Percentiles rank a stretch among this genome's conserved stretches.
phyloP scores from a whole-genome alignment of 2,329 filamentous ascomycete species.

The Septoria petroselini region DNA sequence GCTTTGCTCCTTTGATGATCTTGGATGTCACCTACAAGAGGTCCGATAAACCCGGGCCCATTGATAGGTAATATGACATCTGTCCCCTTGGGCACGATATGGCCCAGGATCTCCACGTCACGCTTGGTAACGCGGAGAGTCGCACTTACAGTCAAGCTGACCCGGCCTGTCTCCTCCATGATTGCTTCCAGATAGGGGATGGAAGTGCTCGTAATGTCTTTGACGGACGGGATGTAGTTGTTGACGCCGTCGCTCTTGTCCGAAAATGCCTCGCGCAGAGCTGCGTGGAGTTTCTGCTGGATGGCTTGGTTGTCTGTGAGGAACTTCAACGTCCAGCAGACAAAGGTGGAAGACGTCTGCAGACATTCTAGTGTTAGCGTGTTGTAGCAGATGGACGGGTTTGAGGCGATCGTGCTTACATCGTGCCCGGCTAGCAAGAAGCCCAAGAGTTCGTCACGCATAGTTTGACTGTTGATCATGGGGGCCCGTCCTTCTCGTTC shows the following conservation, averaged over 20 bases:
- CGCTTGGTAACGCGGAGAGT: conserved; percentile 7
- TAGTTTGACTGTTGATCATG: conserved; percentile 28
- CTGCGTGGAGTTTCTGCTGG: conserved; percentile 39
- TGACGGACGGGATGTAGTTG: not conserved
- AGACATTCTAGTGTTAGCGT: conserved; percentile 23
- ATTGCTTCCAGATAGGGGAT: conserved; percentile 10
- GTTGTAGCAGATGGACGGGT: not conserved
- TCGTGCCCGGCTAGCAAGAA: conserved; percentile 43
- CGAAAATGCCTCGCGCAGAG: too few species aligned
- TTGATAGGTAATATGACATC: conserved; percentile 6
- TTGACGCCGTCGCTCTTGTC: too few species aligned
- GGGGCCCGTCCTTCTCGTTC: conserved; percentile 36
- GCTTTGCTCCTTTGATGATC: conserved; percentile 3
- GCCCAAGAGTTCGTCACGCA: conserved; percentile 35
- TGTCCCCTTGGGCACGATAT: conserved; percentile 7
- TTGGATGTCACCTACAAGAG: not conserved
- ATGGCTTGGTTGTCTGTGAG: conserved; percentile 38
- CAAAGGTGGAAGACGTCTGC: conserved; percentile 45
- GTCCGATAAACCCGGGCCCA: not conserved
- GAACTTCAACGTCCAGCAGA: conserved; percentile 44
- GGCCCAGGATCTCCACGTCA: conserved; percentile 6
- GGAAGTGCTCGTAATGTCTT: conserved; percentile 2
- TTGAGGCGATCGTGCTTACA: not conserved
- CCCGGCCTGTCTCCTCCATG: conserved; percentile 4
- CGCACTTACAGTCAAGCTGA: conserved; percentile 32